Conservation (phyloP, 768 basidiomycete genomes). For the Mycena alexandri region DNA sequence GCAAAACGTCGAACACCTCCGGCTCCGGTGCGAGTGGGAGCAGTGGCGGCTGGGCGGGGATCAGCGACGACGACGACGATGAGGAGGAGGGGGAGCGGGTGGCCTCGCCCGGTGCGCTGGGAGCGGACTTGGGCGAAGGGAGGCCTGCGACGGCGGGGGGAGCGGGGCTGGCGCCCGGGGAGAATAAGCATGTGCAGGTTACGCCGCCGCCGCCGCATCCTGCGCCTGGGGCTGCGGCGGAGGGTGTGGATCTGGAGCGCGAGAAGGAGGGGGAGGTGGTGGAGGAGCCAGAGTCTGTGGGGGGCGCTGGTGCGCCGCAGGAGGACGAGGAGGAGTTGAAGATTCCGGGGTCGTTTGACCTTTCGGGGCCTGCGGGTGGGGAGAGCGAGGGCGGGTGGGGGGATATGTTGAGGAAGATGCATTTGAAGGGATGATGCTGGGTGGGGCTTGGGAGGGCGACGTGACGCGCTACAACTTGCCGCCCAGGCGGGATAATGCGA, state of each 20-base stretch:
- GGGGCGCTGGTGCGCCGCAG: constrained; percentile 36
- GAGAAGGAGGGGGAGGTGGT: constrained; percentile 21
- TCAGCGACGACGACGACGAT: constrained; percentile 49
- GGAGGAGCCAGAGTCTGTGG: constrained; percentile 18
- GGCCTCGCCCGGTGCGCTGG: background rate
- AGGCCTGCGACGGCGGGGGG: background rate
- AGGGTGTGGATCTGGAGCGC: constrained; percentile 33
- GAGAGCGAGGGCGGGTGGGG: constrained; percentile 40
- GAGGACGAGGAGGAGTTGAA: constrained; percentile 49
- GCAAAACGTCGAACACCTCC: constrained; percentile 51
- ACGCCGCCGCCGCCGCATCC: constrained; percentile 39
- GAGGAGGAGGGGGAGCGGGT: constrained; percentile 48
- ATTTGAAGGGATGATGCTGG: background rate
- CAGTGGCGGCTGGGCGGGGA: constrained; percentile 50
- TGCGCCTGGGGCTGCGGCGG: constrained; percentile 38
- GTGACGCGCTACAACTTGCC: too few species aligned
- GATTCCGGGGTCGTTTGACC: constrained; percentile 69
- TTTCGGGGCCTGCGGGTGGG: constrained; percentile 34
- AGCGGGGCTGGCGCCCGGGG: constrained; percentile 47
- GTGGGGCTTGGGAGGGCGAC: too few species aligned
- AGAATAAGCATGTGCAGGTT: constrained; percentile 58
- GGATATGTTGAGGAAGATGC: constrained; percentile 48
- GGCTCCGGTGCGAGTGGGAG: constrained; percentile 42
- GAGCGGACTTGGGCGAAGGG: too few species aligned
- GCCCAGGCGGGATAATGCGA: too few species aligned